phyloP scores from a whole-genome alignment of 108 stramenopile species.

The Nannochloropsis gaditana region DNA sequence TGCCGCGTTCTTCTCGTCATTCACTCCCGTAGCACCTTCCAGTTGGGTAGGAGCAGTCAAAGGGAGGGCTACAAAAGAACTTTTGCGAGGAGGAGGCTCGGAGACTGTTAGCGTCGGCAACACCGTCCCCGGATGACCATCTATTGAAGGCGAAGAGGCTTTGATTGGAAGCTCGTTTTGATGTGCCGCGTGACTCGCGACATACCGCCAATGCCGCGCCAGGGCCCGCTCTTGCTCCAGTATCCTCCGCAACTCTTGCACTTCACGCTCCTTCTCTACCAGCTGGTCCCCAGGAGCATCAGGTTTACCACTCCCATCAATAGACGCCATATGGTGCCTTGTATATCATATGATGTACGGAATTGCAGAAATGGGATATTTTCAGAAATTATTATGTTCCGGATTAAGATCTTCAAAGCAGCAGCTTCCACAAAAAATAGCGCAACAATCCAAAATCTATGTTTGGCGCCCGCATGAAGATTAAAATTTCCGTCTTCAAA shows the following conservation, averaged over 20 bases:
- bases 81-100: neutral
- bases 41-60: neutral
- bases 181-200: neutral
- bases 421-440: too few relatives aligned
- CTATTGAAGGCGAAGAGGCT: neutral
- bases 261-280: neutral
- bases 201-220: neutral
- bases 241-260: neutral
- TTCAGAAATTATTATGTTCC: too few relatives aligned
- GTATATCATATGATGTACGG: too few relatives aligned
- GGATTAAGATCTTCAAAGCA: too few relatives aligned
- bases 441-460: too few relatives aligned
- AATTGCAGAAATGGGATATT: too few relatives aligned
- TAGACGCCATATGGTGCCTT: too few relatives aligned
- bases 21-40: neutral
- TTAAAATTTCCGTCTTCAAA: too few relatives aligned
- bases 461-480: too few relatives aligned
- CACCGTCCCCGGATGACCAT: neutral
- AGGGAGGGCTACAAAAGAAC: slow-evolving; percentile 12
- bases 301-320: too few relatives aligned
- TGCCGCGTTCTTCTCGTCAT: neutral
- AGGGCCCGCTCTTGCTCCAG: neutral
- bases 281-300: neutral
- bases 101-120: neutral
- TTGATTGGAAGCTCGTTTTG: neutral